phyloP scores from a whole-genome alignment of 345 rosid genomes.

The Gossypium longicalyx region DNA sequence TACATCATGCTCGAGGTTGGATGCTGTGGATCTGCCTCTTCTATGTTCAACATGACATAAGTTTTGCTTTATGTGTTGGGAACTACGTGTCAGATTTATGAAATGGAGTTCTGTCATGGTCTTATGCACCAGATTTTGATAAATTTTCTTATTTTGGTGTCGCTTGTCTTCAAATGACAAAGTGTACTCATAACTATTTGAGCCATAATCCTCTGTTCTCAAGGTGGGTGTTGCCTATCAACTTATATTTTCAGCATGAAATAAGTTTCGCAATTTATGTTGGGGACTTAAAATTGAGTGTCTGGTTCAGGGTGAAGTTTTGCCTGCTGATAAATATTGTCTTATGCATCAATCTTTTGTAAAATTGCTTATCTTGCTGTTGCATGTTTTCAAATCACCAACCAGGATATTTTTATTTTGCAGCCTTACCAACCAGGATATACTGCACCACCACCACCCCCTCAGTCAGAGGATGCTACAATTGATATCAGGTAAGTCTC shows the following conservation, averaged over 20 bases:
- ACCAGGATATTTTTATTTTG: neutral
- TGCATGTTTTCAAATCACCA: neutral
- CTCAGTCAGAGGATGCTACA: slow-evolving; percentile 52
- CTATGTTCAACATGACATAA: neutral
- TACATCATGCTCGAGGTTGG: neutral
- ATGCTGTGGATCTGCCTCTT: neutral
- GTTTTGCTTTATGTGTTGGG: neutral
- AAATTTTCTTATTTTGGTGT: neutral
- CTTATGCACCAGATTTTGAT: slow-evolving; percentile 3
- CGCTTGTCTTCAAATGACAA: neutral
- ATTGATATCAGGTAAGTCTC: slow-evolving; percentile 75
- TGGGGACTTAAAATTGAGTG: neutral
- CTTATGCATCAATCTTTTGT: neutral
- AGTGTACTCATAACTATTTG: neutral
- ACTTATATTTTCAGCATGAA: neutral
- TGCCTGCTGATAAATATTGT: neutral
- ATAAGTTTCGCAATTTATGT: neutral
- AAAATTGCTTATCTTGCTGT: neutral
- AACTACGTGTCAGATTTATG: neutral
- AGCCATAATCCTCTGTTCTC: neutral
- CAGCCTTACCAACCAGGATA: slow-evolving; percentile 92
- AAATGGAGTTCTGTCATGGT: neutral
- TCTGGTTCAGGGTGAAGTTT: neutral
- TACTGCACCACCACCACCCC: slow-evolving; percentile 68
- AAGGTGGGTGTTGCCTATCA: neutral